A percentile compares a stretch with the other conserved stretches of the same genome.
Evolutionary conservation across 495 filamentous ascomycete species (phyloP).

Genomic region (Xylaria curta): DNA sequence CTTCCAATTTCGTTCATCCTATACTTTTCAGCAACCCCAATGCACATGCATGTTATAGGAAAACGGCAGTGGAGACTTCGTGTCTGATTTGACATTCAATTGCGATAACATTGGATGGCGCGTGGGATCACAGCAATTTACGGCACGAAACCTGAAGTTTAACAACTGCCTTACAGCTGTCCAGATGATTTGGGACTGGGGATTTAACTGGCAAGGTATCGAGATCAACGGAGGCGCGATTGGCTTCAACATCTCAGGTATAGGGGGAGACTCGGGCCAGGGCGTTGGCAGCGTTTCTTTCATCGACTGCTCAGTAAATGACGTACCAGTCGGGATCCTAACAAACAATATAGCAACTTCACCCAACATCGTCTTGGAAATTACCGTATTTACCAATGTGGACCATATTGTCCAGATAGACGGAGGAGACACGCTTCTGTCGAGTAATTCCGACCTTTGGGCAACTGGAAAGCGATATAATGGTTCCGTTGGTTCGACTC

Average conservation of each 20-base stretch:
- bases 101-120: conserved; percentile 31
- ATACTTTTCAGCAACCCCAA: too few species aligned
- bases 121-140: conserved; percentile 63
- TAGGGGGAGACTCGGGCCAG: conserved; percentile 56
- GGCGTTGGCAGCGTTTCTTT: conserved; percentile 73
- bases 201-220: conserved; percentile 52
- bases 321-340: conserved; percentile 64
- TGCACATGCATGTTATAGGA: conserved; percentile 3
- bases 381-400: conserved; percentile 53
- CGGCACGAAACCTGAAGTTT: conserved; percentile 56
- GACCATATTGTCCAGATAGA: conserved; percentile 50
- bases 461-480: conserved; percentile 68
- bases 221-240: conserved; percentile 25
- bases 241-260: conserved; percentile 41
- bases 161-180: conserved; percentile 55
- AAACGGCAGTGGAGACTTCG: conserved; percentile 47
- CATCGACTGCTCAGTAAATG: conserved; percentile 69
- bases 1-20: too few species aligned
- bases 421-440: conserved; percentile 53
- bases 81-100: conserved; percentile 23
- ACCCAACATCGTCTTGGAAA: conserved; percentile 32
- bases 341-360: conserved; percentile 59
- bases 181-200: conserved; percentile 65
- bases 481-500: conserved; percentile 35
- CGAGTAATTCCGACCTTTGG: conserved; percentile 61